Evolutionary conservation across 495 filamentous ascomycete genomes (phyloP).

Genomic region (Lindgomyces ingoldianus): DNA sequence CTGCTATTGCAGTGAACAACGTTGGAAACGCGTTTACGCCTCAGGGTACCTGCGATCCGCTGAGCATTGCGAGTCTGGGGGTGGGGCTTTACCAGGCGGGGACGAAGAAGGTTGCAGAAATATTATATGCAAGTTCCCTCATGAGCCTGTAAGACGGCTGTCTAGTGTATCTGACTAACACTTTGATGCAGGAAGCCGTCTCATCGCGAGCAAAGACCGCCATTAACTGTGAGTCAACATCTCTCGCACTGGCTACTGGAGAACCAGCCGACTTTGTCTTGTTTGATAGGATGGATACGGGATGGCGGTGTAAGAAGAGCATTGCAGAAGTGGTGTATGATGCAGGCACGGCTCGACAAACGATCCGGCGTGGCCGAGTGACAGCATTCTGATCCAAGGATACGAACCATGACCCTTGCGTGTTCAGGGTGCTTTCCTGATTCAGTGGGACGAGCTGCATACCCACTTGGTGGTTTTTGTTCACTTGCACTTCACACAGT

Average conservation of each 20-base stretch:
- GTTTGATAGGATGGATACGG: conserved; percentile 33
- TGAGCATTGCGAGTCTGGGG: conserved; percentile 62
- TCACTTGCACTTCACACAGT: too few species aligned
- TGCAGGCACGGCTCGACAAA: conserved; percentile 24
- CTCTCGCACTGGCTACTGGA: conserved; percentile 26
- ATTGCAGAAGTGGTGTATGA: conserved; percentile 43
- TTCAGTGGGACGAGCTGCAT: background rate
- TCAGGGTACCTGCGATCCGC: conserved; percentile 69
- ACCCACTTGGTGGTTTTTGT: conserved; percentile 7
- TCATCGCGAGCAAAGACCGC: conserved; percentile 57
- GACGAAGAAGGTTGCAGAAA: conserved; percentile 56
- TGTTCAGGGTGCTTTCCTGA: background rate
- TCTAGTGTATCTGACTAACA: conserved; percentile 3
- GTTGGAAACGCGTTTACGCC: conserved; percentile 79
- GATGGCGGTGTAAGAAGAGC: conserved; percentile 41
- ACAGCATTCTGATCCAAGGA: conserved; percentile 13
- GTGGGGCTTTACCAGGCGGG: conserved; percentile 72
- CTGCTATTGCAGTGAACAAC: conserved; percentile 71
- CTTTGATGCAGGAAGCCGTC: conserved; percentile 50
- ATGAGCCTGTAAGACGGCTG: background rate
- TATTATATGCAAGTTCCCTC: conserved; percentile 56
- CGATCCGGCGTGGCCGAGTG: conserved; percentile 27
- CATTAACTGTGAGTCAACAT: conserved; percentile 44
- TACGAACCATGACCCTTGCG: too few species aligned
- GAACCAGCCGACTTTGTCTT: conserved; percentile 43